phyloP scores from a whole-genome alignment of 225 moss, liverwort and hornwort species.

The Polytrichum commune region DNA sequence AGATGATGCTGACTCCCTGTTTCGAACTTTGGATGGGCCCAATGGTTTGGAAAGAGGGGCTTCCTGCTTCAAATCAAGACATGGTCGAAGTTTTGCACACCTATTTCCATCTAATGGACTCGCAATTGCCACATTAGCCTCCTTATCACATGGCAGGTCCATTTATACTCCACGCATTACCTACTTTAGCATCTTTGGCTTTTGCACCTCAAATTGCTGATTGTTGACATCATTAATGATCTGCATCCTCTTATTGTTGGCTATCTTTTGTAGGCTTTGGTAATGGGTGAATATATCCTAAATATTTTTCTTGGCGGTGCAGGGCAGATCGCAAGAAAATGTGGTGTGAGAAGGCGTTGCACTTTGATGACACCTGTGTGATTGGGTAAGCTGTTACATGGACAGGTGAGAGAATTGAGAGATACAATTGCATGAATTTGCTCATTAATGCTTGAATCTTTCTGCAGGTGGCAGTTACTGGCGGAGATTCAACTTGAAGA shows the following conservation, averaged over 20 bases:
- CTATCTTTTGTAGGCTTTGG: too few relatives aligned
- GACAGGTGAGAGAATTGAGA: neutral
- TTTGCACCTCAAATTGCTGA: neutral
- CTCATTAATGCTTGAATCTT: neutral
- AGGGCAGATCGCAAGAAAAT: constrained; percentile 72
- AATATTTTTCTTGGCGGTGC: constrained; percentile 21
- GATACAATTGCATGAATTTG: neutral
- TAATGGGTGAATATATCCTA: constrained; percentile 4
- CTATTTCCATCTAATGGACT: constrained; percentile 75
- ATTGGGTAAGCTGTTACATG: constrained; percentile 60
- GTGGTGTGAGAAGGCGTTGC: constrained; percentile 78
- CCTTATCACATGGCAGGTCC: constrained; percentile 54
- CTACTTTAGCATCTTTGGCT: neutral
- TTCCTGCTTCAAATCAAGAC: constrained; percentile 45
- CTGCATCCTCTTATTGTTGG: too few relatives aligned
- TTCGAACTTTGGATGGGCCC: constrained; percentile 27
- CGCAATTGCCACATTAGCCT: constrained; percentile 78
- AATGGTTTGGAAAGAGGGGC: constrained; percentile 31
- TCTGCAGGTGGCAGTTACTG: constrained; percentile 87
- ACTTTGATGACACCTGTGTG: constrained; percentile 69
- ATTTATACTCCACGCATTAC: neutral
- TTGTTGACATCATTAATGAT: too few relatives aligned
- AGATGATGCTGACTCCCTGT: constrained; percentile 59
- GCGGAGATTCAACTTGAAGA: constrained; percentile 73
- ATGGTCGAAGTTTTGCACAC: constrained; percentile 75